Percentiles rank a stretch among this genome's conserved stretches.
Conservation (phyloP, 2,329 filamentous ascomycete species). For the Penicillium sp. region DNA sequence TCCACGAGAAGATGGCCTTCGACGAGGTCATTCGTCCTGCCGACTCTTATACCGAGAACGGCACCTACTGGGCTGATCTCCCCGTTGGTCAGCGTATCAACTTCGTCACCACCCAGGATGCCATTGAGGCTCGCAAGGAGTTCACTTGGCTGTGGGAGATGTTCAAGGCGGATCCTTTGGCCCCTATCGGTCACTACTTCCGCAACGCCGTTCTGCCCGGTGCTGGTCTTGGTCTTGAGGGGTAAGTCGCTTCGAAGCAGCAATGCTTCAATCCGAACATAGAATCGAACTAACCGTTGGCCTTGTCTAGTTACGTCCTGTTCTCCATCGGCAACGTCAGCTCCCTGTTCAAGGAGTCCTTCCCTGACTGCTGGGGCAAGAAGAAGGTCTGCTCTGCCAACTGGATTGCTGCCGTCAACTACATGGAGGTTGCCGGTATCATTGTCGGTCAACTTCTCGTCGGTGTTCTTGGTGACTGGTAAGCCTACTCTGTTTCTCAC, state of each 20-base stretch:
- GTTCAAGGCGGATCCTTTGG: conserved; percentile 81
- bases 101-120: conserved; percentile 74
- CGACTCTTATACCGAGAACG: conserved; percentile 78
- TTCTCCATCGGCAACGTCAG: conserved; percentile 94
- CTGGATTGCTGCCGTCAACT: conserved; percentile 81
- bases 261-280: not conserved
- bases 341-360: conserved; percentile 72
- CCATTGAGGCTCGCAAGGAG: conserved; percentile 67
- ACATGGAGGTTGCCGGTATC: conserved; percentile 90
- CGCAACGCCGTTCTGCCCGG: conserved; percentile 87
- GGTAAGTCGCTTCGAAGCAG: conserved; percentile 61
- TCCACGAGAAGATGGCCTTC: conserved; percentile 64
- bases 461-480: conserved; percentile 72
- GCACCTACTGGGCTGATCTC: conserved; percentile 91
- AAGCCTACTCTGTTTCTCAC: conserved; percentile 13
- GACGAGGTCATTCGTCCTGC: conserved; percentile 78
- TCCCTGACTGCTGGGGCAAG: conserved; percentile 73
- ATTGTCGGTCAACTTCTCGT: conserved; percentile 92
- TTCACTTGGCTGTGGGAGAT: conserved; percentile 66
- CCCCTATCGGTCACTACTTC: conserved; percentile 78
- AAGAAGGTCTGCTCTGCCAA: conserved; percentile 67
- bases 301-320: conserved; percentile 44
- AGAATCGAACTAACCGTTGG: not conserved
- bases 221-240: conserved; percentile 86
- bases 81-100: conserved; percentile 64